These are phyloP conservation scores for Castanea mollissima DNA, from an alignment of 306 rosid genomes.

Conservation along the genomic window DNA sequence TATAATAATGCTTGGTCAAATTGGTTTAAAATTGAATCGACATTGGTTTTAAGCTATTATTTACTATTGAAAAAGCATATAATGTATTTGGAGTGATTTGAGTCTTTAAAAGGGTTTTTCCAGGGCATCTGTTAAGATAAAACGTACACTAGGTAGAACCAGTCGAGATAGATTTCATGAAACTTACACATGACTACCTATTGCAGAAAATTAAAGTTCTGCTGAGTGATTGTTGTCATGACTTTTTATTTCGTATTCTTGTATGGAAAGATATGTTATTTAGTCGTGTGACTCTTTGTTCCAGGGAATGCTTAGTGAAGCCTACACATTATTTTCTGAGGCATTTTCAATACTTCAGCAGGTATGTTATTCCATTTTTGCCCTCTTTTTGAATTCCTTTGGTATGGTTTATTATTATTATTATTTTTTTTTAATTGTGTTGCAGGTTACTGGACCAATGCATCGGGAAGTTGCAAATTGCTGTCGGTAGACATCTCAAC, in stretches of 20 bases:
- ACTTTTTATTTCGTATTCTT: not conserved
- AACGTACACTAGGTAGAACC: not conserved
- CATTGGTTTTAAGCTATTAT: not conserved
- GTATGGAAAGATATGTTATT: not conserved
- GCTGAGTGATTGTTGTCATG: not conserved
- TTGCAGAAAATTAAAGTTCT: not conserved
- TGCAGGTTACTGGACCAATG: slow-evolving; percentile 98
- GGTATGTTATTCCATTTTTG: slow-evolving; percentile 44
- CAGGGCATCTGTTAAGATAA: not conserved
- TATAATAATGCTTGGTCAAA: not conserved
- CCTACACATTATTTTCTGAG: slow-evolving; percentile 88
- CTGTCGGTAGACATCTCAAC: slow-evolving; percentile 63
- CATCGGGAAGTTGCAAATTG: slow-evolving; percentile 99
- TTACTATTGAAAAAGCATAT: not conserved
- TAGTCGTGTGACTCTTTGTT: slow-evolving; percentile 18
- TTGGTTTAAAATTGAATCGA: not conserved
- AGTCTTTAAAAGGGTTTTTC: not conserved
- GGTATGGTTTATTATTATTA: slow-evolving; percentile 1
- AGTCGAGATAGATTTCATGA: not conserved
- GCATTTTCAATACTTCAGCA: slow-evolving; percentile 97
- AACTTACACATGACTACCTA: not conserved
- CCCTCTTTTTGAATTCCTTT: slow-evolving; percentile 4
- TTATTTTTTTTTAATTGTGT: not conserved
- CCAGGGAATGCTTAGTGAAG: slow-evolving; percentile 99
- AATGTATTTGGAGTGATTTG: not conserved